A percentile compares a stretch with the other conserved stretches of the same genome.
Evolutionary conservation across 768 basidiomycete species (phyloP).

Genomic region (Leccinum imitatum): DNA sequence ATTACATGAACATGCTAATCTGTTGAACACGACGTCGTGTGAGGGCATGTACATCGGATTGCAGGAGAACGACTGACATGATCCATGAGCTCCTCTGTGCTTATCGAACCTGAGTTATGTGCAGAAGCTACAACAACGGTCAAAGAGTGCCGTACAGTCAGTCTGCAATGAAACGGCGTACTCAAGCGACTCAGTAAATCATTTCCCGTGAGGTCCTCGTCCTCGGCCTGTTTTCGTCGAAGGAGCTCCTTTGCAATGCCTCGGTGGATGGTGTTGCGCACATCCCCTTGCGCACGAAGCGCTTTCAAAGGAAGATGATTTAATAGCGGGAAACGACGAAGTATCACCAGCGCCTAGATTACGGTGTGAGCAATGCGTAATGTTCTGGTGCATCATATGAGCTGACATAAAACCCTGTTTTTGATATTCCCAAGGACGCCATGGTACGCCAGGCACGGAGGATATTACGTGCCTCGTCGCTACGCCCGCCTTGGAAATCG

Average conservation of each 20-base stretch:
- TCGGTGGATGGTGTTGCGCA: constrained; percentile 13
- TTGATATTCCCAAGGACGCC: constrained; percentile 7
- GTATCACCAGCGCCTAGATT: background rate
- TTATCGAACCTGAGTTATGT: constrained; percentile 4
- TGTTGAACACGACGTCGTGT: background rate
- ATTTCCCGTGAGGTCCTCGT: background rate
- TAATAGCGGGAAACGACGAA: constrained; percentile 8
- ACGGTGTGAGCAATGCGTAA: background rate
- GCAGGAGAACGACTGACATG: background rate
- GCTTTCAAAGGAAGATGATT: constrained; percentile 10
- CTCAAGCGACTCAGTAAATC: constrained; percentile 9
- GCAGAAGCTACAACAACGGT: constrained; percentile 1
- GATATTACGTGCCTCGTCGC: constrained; percentile 4
- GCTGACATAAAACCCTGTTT: constrained; percentile 4
- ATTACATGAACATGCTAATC: constrained; percentile 16
- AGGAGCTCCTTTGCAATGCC: constrained; percentile 13
- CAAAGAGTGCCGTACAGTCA: background rate
- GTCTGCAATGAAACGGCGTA: background rate
- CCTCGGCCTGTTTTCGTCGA: constrained; percentile 1
- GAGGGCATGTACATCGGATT: background rate
- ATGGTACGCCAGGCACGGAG: constrained; percentile 6
- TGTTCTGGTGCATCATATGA: background rate
- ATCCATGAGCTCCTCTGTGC: constrained; percentile 3
- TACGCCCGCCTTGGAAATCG: constrained; percentile 7
- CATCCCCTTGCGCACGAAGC: constrained; percentile 12